A percentile compares a stretch with the other conserved stretches of the same genome.
These are phyloP conservation scores for Discostella stelligera DNA, from an alignment of 352 stramenopile species.

Conservation along the genomic window DNA sequence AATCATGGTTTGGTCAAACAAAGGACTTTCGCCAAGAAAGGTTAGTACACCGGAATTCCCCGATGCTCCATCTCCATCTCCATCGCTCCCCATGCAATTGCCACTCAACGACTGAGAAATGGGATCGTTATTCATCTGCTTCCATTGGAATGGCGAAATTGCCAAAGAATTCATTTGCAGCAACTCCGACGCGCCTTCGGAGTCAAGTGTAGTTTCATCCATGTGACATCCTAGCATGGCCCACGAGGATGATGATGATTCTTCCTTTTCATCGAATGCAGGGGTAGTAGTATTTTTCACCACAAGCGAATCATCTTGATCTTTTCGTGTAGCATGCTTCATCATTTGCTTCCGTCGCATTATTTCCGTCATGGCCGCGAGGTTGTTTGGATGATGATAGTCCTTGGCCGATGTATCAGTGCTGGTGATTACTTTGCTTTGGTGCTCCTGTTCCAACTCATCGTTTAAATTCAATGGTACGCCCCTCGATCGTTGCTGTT, in stretches of 20 bases:
- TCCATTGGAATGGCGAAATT: conserved; percentile 22
- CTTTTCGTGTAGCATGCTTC: conserved; percentile 5
- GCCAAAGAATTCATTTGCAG: background rate
- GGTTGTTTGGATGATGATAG: conserved; percentile 20
- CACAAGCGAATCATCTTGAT: background rate
- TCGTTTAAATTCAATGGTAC: conserved; percentile 23
- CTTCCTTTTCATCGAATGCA: conserved; percentile 16
- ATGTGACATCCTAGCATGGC: conserved; percentile 31
- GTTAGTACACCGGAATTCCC: conserved; percentile 25
- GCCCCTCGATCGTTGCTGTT: background rate
- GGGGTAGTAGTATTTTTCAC: background rate
- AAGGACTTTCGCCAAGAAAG: conserved; percentile 35
- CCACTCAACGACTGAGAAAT: background rate
- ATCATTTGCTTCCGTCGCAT: conserved; percentile 21
- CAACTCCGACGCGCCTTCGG: background rate
- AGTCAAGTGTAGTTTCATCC: conserved; percentile 14
- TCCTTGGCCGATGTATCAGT: background rate
- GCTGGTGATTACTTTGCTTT: conserved; percentile 1
- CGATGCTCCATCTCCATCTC: conserved; percentile 14
- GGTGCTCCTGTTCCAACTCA: conserved; percentile 11
- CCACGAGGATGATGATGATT: conserved; percentile 17
- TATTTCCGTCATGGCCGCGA: conserved; percentile 43
- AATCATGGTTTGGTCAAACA: conserved; percentile 19
- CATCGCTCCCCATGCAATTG: background rate
- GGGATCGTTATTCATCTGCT: background rate